Conservation (phyloP, 306 rosid species). For the Luffa aegyptiaca region DNA sequence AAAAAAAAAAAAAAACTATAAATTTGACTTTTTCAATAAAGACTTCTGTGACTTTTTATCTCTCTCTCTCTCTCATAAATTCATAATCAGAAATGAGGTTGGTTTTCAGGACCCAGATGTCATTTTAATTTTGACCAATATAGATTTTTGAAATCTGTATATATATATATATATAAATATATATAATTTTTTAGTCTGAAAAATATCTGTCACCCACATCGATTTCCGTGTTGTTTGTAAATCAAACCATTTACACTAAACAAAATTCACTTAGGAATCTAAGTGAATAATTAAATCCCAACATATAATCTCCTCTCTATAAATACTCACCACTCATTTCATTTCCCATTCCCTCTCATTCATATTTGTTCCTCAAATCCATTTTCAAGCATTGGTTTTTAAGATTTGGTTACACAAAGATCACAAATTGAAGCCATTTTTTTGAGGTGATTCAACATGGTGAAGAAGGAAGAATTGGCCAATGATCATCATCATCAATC, state of each 20-base stretch:
- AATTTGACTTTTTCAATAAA: background rate
- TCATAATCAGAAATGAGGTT: background rate
- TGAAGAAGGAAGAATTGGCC: conserved; percentile 10
- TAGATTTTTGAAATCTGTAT: background rate
- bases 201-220: conserved; percentile 48
- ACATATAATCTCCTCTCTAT: background rate
- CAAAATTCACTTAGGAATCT: conserved; percentile 1
- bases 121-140: background rate
- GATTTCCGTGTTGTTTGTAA: background rate
- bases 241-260: background rate
- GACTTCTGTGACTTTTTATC: background rate
- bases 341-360: background rate
- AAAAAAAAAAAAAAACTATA: no score
- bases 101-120: background rate
- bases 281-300: background rate
- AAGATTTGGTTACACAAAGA: no score
- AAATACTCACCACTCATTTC: background rate
- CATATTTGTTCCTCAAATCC: background rate
- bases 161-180: background rate
- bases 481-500: background rate
- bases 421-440: background rate
- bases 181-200: background rate
- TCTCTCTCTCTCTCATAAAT: background rate
- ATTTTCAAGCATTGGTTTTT: background rate
- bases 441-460: background rate